Base-by-base conservation (phyloP, 495 filamentous ascomycete species). In the Lasiosphaeria hispida region DNA sequence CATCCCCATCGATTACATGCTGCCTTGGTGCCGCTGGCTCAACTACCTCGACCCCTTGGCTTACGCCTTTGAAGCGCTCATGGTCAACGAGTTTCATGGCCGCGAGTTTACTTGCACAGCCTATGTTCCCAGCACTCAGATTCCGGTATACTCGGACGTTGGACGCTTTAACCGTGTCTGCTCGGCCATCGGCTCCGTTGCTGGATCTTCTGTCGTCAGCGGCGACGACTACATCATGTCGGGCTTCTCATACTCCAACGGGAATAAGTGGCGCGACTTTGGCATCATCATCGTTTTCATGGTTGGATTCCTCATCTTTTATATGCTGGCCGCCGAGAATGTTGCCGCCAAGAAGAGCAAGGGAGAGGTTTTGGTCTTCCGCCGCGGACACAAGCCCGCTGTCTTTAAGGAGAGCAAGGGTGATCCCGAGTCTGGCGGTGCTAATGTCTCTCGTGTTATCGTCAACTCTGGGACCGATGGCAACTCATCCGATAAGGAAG, bases 311-410 rank as follows among this genome's bases (percentile, higher is more conserved):
- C 73, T 88, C 45, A 54, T 69, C 44, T 71, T 76, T 13, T 95
- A 96, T 64, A 83, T 96, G 15, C 47, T 82, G 15, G 80, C 82
- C 7, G 88, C 87, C 19, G 92, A 97, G 68, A 80, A 84, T 36
- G 86, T 96, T 43, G 80, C 87, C 0, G 83, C 85, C 19, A 85
- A 88, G 72, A 86, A 87, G 60, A 93, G 88, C 14, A 96, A 92
- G 72, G 92, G 90, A 38, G 92, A 97, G 67, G 87, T 97, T 19
- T 75, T 96, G 7, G 79, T 97, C 34, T 97, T 96, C 77, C 87
- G 86, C 30, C 84, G 88, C 35, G 87, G 89, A 13, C 80, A 91
- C 65, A 84, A 85, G 40, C 84, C 86, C 19, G 77, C 79, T 0
- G 70, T 76, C 9, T 75, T 79, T 55, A 73, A 78, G 53, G 82